Percentiles rank a stretch among this genome's conserved stretches.
Conservation (phyloP, 2,329 filamentous ascomycete species). For the Apiospora arundinis region DNA sequence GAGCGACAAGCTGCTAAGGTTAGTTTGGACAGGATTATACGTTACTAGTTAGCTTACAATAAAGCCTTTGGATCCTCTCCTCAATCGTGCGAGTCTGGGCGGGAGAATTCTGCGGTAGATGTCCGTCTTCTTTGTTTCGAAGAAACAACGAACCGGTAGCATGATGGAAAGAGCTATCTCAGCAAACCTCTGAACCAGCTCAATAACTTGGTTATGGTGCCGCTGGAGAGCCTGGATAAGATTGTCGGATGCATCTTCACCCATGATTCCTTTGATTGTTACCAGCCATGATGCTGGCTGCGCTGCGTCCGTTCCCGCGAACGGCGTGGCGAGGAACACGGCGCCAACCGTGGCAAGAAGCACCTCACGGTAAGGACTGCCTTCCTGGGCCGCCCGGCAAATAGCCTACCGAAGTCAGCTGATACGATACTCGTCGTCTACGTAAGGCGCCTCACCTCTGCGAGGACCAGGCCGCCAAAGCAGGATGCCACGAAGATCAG, state of each 20-base stretch:
- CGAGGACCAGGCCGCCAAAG: neutral
- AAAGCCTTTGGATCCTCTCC: neutral
- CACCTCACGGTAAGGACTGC: constrained; percentile 29
- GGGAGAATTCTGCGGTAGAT: neutral
- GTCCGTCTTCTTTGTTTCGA: neutral
- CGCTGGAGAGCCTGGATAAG: constrained; percentile 28
- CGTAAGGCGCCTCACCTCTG: neutral
- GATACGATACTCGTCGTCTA: neutral
- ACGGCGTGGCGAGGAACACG: constrained; percentile 34
- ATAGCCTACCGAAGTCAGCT: neutral
- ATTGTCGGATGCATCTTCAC: constrained; percentile 27
- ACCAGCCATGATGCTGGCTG: constrained; percentile 28
- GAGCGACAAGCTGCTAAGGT: neutral
- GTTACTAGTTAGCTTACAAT: neutral
- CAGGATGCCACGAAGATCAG: constrained; percentile 3
- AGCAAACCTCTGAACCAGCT: constrained; percentile 27
- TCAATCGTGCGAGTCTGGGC: neutral
- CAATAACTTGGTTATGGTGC: constrained; percentile 24
- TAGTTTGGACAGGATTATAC: neutral
- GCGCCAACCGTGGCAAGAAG: constrained; percentile 30
- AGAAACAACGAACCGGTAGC: constrained; percentile 29
- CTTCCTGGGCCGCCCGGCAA: constrained; percentile 23
- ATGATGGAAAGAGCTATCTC: constrained; percentile 28
- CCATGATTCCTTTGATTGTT: constrained; percentile 29
- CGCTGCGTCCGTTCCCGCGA: constrained; percentile 30